phyloP scores from a whole-genome alignment of 495 filamentous ascomycete genomes.

The Podospora pseudocomata region DNA sequence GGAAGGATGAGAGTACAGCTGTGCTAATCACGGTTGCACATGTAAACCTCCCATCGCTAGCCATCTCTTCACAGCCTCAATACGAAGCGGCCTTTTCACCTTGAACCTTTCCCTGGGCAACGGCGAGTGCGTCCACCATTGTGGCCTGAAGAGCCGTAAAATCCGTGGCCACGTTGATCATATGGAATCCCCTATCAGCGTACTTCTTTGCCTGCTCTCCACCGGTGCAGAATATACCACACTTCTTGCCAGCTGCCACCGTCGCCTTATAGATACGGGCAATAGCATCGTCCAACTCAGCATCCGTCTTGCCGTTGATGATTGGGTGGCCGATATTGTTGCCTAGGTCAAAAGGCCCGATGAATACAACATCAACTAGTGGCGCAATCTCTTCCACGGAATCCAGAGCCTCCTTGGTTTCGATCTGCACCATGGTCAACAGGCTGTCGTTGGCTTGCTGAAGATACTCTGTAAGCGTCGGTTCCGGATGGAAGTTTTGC shows the following conservation, averaged over 20 bases:
- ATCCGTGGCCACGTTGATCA: conserved; percentile 67
- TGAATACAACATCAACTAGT: conserved; percentile 70
- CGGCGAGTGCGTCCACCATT: conserved; percentile 41
- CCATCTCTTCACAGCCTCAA: conserved; percentile 17
- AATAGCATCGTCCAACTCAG: conserved; percentile 66
- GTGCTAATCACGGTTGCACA: background rate
- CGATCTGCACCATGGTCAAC: conserved; percentile 76
- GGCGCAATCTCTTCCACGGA: conserved; percentile 68
- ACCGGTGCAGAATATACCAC: conserved; percentile 71
- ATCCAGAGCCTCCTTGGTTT: conserved; percentile 70
- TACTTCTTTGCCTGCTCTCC: conserved; percentile 61
- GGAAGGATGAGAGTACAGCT: background rate
- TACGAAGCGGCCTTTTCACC: conserved; percentile 34
- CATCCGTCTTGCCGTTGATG: conserved; percentile 55
- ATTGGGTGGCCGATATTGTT: conserved; percentile 74
- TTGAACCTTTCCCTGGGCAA: conserved; percentile 43
- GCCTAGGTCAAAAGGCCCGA: conserved; percentile 75
- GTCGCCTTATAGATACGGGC: conserved; percentile 59
- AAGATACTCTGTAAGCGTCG: conserved; percentile 61
- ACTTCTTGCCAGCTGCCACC: conserved; percentile 63
- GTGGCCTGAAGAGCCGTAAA: conserved; percentile 49
- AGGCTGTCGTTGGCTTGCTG: conserved; percentile 69
- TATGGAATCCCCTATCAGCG: conserved; percentile 68
- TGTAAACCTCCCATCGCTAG: background rate
- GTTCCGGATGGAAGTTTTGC: conserved; percentile 55